Evolutionary conservation across 371 early-diverging fungal genomes (phyloP).

Genomic region (Apophysomyces trapeziformis): DNA sequence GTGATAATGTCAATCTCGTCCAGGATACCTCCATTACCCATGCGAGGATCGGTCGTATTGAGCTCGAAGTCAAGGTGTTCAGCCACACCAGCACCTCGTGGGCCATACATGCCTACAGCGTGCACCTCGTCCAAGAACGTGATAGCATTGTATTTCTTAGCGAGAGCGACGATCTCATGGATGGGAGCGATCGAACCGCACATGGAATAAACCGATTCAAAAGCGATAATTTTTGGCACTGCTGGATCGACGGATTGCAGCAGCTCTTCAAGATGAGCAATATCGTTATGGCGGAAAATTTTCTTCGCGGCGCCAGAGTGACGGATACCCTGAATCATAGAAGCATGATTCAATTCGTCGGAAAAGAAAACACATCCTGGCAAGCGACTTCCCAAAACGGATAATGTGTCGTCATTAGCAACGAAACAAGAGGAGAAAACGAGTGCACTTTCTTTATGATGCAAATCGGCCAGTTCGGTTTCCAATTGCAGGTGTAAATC

Average conservation of each 20-base stretch:
- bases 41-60: slow-evolving; percentile 48
- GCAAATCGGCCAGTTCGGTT: slow-evolving; percentile 81
- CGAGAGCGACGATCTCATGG: slow-evolving; percentile 83
- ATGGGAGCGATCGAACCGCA: slow-evolving; percentile 92
- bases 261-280: slow-evolving; percentile 81
- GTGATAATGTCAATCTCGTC: slow-evolving; percentile 92
- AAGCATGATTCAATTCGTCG: slow-evolving; percentile 92
- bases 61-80: slow-evolving; percentile 82
- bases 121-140: slow-evolving; percentile 96
- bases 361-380: slow-evolving; percentile 90
- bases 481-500: slow-evolving; percentile 89
- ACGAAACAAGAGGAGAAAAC: slow-evolving; percentile 96
- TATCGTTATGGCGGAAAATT: slow-evolving; percentile 91
- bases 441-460: slow-evolving; percentile 85
- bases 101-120: slow-evolving; percentile 96
- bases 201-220: slow-evolving; percentile 96
- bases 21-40: slow-evolving; percentile 61
- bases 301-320: slow-evolving; percentile 83
- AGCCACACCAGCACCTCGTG: slow-evolving; percentile 90
- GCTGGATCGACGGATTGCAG: slow-evolving; percentile 72
- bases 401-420: slow-evolving; percentile 93
- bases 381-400: slow-evolving; percentile 82
- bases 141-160: slow-evolving; percentile 93
- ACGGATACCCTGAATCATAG: slow-evolving; percentile 96
- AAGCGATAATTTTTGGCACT: slow-evolving; percentile 90